A percentile compares a stretch with the other conserved stretches of the same genome.
phyloP scores from a whole-genome alignment of 1,139 yeast genomes.

The Saccharomyces hybrid region DNA sequence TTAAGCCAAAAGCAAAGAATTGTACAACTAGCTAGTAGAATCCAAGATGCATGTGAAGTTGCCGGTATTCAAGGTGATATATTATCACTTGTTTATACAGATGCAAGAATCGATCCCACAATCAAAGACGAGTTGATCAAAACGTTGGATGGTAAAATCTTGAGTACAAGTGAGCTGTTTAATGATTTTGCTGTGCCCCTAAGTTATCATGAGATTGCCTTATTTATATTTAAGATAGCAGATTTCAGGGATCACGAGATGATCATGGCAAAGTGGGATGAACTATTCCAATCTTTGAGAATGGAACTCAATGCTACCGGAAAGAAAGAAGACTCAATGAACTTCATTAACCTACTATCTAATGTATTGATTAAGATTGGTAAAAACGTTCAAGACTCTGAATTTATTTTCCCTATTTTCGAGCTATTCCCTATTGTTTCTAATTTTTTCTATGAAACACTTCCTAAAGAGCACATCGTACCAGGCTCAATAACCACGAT shows the following conservation, averaged over 20 bases:
- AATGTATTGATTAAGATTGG: slow-evolving; percentile 42
- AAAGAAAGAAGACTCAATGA: slow-evolving; percentile 25
- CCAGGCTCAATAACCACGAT: slow-evolving; percentile 57
- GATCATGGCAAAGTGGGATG: slow-evolving; percentile 63
- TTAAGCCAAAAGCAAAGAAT: slow-evolving; percentile 70
- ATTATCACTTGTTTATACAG: slow-evolving; percentile 50
- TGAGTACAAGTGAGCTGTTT: slow-evolving; percentile 70
- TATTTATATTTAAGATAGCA: slow-evolving; percentile 70
- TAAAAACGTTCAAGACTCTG: slow-evolving; percentile 44
- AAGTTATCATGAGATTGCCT: slow-evolving; percentile 76
- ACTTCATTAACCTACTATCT: slow-evolving; percentile 32
- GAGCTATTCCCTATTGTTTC: slow-evolving; percentile 54
- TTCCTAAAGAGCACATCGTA: slow-evolving; percentile 38
- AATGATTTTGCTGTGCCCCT: slow-evolving; percentile 83
- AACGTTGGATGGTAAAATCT: slow-evolving; percentile 54
- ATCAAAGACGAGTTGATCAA: slow-evolving; percentile 40
- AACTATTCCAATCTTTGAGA: slow-evolving; percentile 41
- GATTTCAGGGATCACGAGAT: slow-evolving; percentile 73
- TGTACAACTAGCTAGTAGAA: slow-evolving; percentile 58
- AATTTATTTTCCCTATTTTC: slow-evolving; percentile 74
- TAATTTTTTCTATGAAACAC: slow-evolving; percentile 27
- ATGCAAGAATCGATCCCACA: slow-evolving; percentile 43
- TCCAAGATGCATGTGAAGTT: slow-evolving; percentile 78
- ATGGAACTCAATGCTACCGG: slow-evolving; percentile 20
- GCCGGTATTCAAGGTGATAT: slow-evolving; percentile 85